Evolutionary conservation across 495 filamentous ascomycete genomes (phyloP).

Genomic region (Apiosordaria backusii): DNA sequence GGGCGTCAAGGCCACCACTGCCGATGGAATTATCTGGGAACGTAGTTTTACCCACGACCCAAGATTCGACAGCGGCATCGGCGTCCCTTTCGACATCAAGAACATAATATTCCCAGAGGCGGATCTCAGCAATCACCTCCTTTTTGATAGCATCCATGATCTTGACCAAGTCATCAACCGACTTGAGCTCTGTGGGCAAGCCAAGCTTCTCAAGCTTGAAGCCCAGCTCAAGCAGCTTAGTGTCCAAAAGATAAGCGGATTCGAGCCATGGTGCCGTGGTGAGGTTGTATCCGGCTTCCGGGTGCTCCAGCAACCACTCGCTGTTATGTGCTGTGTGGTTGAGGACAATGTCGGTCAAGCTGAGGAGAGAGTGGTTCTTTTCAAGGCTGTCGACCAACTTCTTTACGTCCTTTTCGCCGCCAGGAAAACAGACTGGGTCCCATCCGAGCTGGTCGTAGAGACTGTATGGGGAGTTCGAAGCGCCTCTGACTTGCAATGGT

Average conservation of each 20-base stretch:
- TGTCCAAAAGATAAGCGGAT: constrained; percentile 82
- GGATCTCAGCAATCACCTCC: constrained; percentile 68
- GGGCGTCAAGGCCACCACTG: constrained; percentile 42
- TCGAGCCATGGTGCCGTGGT: constrained; percentile 91
- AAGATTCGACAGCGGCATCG: constrained; percentile 63
- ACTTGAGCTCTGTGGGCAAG: constrained; percentile 69
- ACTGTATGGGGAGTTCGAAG: constrained; percentile 95
- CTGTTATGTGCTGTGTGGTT: constrained; percentile 98
- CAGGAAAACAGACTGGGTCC: constrained; percentile 77
- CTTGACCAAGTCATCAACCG: constrained; percentile 67
- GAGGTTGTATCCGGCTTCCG: constrained; percentile 93
- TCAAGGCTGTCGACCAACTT: constrained; percentile 77
- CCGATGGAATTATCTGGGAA: constrained; percentile 45
- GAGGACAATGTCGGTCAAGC: constrained; percentile 94
- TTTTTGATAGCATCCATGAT: constrained; percentile 83
- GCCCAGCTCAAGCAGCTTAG: constrained; percentile 73
- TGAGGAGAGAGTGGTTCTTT: constrained; percentile 76
- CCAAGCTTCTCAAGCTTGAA: constrained; percentile 61
- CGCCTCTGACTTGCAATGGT: constrained; percentile 81
- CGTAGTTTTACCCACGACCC: constrained; percentile 55
- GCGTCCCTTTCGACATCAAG: constrained; percentile 73
- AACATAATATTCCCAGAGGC: constrained; percentile 91
- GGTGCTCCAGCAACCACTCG: constrained; percentile 89
- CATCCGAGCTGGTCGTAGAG: constrained; percentile 88
- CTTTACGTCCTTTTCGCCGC: constrained; percentile 79